Evolutionary conservation across 352 stramenopile species (phyloP).

Genomic region (Pythium rhizo-oryzae): DNA sequence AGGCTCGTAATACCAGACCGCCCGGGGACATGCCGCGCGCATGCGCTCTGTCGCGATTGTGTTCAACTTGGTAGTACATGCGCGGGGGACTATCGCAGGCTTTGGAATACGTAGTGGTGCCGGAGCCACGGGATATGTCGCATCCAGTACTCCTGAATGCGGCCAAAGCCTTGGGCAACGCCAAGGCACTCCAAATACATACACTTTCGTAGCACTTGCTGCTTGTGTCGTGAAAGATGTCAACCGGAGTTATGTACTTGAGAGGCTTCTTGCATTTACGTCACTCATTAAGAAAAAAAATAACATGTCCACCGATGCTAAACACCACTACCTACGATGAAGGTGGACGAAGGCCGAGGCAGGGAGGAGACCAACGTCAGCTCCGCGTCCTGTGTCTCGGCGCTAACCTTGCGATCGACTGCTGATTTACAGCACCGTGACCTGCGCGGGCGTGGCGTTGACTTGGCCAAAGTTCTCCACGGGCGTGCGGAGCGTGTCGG

Average conservation of each 20-base stretch:
- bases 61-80: too few species aligned
- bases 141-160: too few species aligned
- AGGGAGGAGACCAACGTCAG: background rate
- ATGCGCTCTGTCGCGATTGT: too few species aligned
- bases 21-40: too few species aligned
- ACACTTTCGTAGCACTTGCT: too few species aligned
- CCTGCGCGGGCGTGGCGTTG: constrained; percentile 14
- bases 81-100: too few species aligned
- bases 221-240: background rate
- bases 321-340: background rate
- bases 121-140: too few species aligned
- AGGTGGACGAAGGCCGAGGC: background rate
- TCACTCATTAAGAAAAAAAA: constrained; percentile 5
- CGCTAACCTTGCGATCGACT: background rate
- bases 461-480: constrained; percentile 16
- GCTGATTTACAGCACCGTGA: constrained; percentile 14
- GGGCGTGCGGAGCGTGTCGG: constrained; percentile 20
- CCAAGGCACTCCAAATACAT: too few species aligned
- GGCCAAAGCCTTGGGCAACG: too few species aligned
- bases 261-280: background rate
- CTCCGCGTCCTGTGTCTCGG: background rate
- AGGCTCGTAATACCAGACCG: too few species aligned
- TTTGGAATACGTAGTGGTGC: too few species aligned
- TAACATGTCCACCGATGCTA: background rate
- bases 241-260: background rate